These are phyloP conservation scores for Orbilia ellipsospora DNA, from an alignment of 2,329 filamentous ascomycete genomes.

Conservation along the genomic window DNA sequence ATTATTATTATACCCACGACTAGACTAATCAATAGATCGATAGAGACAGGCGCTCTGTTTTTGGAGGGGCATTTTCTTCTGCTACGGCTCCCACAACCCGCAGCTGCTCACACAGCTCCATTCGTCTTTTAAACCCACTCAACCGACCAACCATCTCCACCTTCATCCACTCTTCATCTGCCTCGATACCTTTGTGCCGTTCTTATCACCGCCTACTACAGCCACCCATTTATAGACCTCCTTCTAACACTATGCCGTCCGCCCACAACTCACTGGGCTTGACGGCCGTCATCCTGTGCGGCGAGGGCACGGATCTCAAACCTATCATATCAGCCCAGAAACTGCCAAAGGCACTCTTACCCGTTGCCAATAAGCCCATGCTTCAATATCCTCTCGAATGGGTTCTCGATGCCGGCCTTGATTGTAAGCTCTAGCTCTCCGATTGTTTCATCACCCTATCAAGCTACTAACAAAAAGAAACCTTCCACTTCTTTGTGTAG, in stretches of 20 bases:
- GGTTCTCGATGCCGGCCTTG: constrained; percentile 77
- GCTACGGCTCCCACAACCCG: not conserved
- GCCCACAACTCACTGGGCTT: constrained; percentile 70
- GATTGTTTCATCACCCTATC: not conserved
- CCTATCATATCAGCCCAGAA: constrained; percentile 85
- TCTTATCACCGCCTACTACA: too few relatives aligned
- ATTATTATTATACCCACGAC: too few relatives aligned
- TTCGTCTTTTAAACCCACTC: not conserved
- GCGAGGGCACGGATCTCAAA: constrained; percentile 81
- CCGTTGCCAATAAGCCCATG: constrained; percentile 87
- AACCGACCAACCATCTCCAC: not conserved
- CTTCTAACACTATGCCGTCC: constrained; percentile 68
- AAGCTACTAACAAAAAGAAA: constrained; percentile 63
- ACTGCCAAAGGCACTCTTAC: constrained; percentile 82
- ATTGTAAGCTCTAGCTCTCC: constrained; percentile 49
- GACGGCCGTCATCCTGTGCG: constrained; percentile 84
- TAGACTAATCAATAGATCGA: too few relatives aligned
- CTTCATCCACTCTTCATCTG: not conserved
- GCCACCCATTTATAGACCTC: too few relatives aligned
- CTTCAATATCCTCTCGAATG: constrained; percentile 90
- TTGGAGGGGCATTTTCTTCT: not conserved
- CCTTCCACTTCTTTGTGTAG: constrained; percentile 65
- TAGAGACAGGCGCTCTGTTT: too few relatives aligned
- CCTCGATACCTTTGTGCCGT: not conserved
- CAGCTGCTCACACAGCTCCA: not conserved